These are phyloP conservation scores for Phytomonas serpens DNA, from an alignment of 208 protist species.

Conservation along the genomic window DNA sequence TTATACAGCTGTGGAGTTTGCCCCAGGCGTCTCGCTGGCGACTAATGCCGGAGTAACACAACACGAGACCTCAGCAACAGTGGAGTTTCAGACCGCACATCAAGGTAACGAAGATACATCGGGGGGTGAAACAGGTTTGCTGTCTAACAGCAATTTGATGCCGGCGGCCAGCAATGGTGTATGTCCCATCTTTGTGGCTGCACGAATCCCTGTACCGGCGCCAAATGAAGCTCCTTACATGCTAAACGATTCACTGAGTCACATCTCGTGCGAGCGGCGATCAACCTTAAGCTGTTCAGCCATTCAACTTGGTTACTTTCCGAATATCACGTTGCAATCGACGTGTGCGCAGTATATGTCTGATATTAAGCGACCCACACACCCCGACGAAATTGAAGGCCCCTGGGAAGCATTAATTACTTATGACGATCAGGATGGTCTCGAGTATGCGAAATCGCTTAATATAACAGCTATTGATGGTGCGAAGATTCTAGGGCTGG, in stretches of 20 bases:
- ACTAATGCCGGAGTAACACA: not conserved
- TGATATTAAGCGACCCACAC: slow-evolving; percentile 64
- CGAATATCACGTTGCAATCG: slow-evolving; percentile 60
- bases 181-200: slow-evolving; percentile 25
- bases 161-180: not conserved
- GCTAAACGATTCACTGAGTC: slow-evolving; percentile 64
- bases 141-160: not conserved
- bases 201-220: slow-evolving; percentile 58
- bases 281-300: slow-evolving; percentile 48
- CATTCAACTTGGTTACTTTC: slow-evolving; percentile 83
- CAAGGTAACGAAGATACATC: not conserved
- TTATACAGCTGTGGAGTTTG: slow-evolving; percentile 63
- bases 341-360: slow-evolving; percentile 12
- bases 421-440: slow-evolving; percentile 66
- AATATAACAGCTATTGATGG: slow-evolving; percentile 57
- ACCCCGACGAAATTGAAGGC: slow-evolving; percentile 87
- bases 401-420: slow-evolving; percentile 77
- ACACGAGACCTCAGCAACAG: not conserved
- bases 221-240: slow-evolving; percentile 31
- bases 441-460: slow-evolving; percentile 61
- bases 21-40: slow-evolving; percentile 52
- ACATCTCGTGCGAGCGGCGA: slow-evolving; percentile 50
- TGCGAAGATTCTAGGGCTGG: slow-evolving; percentile 39
- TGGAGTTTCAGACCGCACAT: not conserved
- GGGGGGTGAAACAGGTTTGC: not conserved